These are phyloP conservation scores for Magnolia changhungtana DNA, from an alignment of 164 flowering plant species.

Conservation along the genomic window DNA sequence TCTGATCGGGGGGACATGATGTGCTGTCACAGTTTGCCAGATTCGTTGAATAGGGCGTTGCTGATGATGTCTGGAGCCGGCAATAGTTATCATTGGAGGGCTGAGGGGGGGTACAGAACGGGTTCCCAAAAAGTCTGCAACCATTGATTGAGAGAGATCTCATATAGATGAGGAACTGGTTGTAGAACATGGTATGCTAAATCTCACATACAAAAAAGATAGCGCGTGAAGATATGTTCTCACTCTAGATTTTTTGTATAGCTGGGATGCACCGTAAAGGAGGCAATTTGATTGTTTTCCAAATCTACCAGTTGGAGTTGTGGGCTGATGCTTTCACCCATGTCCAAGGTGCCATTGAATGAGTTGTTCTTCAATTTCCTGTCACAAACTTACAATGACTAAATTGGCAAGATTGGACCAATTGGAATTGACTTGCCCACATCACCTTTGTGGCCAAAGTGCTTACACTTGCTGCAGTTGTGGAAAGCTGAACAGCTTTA, in stretches of 20 bases:
- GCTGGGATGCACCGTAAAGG: conserved; percentile 36
- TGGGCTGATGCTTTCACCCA: conserved; percentile 64
- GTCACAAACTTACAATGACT: conserved; percentile 26
- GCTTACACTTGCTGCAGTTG: conserved; percentile 45
- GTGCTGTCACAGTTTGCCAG: conserved; percentile 53
- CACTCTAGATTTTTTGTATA: conserved; percentile 60
- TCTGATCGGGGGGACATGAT: conserved; percentile 47
- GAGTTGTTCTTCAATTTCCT: conserved; percentile 73
- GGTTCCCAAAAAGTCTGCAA: conserved; percentile 70
- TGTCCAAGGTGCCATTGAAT: conserved; percentile 50
- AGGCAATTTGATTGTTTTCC: conserved; percentile 56
- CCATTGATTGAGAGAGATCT: neutral
- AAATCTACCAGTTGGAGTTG: conserved; percentile 73
- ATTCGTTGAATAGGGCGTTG: conserved; percentile 55
- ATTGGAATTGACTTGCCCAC: neutral
- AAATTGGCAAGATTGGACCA: conserved; percentile 28
- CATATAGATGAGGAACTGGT: neutral
- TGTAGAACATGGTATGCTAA: neutral
- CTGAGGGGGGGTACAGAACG: conserved; percentile 57
- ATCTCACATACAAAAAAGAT: conserved; percentile 10
- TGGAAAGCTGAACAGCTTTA: conserved; percentile 55
- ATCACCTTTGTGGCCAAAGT: neutral
- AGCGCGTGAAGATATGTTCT: conserved; percentile 14
- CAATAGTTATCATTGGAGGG: conserved; percentile 47
- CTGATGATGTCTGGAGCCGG: conserved; percentile 37